phyloP scores from a whole-genome alignment of 192 early-diverging fungal genomes.

The Piromyces finnis region DNA sequence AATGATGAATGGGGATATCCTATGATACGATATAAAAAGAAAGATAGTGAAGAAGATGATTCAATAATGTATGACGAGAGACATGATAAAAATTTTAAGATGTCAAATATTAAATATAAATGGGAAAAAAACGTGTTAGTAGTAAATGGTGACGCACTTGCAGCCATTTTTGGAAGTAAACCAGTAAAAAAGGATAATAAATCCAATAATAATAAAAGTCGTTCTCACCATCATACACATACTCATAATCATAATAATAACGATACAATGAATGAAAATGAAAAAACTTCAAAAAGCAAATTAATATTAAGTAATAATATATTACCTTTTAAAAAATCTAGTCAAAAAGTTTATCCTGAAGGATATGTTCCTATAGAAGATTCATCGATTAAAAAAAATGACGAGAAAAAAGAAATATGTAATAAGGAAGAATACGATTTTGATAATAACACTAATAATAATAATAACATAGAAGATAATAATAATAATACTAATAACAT shows the following conservation, averaged over 20 bases:
- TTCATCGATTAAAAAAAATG: too few relatives aligned
- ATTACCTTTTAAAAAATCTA: background rate
- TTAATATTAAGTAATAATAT: background rate
- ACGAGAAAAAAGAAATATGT: too few relatives aligned
- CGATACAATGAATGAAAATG: background rate
- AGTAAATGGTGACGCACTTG: slow-evolving; percentile 4
- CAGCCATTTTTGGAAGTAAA: background rate
- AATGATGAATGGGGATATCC: background rate
- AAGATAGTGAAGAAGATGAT: background rate
- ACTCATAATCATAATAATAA: background rate
- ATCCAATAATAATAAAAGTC: background rate
- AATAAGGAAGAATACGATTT: too few relatives aligned
- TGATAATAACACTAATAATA: too few relatives aligned
- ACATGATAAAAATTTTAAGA: background rate
- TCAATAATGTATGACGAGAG: background rate
- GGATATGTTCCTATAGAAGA: background rate
- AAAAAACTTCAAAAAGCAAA: background rate
- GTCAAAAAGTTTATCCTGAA: background rate
- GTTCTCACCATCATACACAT: background rate
- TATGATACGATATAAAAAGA: background rate
- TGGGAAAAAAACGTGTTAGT: slow-evolving; percentile 2
- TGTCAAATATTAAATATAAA: background rate
- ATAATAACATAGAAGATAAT: background rate
- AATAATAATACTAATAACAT: background rate
- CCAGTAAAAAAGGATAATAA: background rate